Evolutionary conservation across 441 rosid genomes (phyloP).

Genomic region (Monsonia emarginata): DNA sequence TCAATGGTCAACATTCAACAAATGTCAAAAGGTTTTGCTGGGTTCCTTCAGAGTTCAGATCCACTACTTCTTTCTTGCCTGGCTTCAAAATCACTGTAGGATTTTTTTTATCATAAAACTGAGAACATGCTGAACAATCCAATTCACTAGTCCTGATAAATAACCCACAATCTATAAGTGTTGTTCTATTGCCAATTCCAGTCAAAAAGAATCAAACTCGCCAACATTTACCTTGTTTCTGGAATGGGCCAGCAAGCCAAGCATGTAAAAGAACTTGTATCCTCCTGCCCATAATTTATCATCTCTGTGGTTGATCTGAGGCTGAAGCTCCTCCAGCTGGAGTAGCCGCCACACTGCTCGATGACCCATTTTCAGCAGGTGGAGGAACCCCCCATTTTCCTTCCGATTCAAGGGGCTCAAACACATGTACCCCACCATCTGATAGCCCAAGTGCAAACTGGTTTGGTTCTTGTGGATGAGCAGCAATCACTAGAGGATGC

Average conservation of each 20-base stretch:
- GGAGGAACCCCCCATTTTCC: constrained; percentile 91
- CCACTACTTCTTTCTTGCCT: too few species aligned
- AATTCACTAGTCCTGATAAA: too few species aligned
- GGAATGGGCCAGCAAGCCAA: constrained; percentile 37
- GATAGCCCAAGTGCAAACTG: constrained; percentile 94
- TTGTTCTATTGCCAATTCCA: too few species aligned
- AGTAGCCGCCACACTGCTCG: constrained; percentile 46
- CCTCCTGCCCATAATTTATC: constrained; percentile 29
- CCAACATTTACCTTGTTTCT: constrained; percentile 34
- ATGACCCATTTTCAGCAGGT: constrained; percentile 79
- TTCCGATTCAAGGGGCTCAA: constrained; percentile 93
- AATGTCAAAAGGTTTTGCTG: too few species aligned
- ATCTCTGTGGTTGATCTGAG: constrained; percentile 82
- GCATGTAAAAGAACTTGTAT: constrained; percentile 43
- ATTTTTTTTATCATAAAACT: too few species aligned
- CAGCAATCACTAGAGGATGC: constrained; percentile 85
- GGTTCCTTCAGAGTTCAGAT: too few species aligned
- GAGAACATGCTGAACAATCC: too few species aligned
- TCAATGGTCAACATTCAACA: too few species aligned
- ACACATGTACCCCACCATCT: constrained; percentile 84
- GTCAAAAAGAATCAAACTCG: background rate
- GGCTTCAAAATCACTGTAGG: too few species aligned
- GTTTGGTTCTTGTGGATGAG: constrained; percentile 87
- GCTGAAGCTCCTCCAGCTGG: constrained; percentile 62
- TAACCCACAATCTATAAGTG: too few species aligned